Evolutionary conservation across 2,329 filamentous ascomycete genomes (phyloP), one percentile per base, ranked within the genome.

Genomic region (Colletotrichum sp.): DNA sequence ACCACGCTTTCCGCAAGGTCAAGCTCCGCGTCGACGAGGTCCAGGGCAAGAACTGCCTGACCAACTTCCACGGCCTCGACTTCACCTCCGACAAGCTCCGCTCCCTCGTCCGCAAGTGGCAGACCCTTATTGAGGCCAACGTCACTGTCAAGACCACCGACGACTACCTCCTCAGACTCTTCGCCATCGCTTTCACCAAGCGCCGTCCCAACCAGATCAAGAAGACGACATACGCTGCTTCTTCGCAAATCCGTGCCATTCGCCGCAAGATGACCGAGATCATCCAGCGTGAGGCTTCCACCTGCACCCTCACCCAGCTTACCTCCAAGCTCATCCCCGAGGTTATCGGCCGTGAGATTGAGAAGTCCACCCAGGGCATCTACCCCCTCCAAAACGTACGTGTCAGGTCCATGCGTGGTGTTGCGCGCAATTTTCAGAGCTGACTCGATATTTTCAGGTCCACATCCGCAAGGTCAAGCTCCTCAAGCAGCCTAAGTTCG

Each of bases 391-490:
- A 98, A 92, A 98, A 98, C 89, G 97, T 98, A 90, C 79, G 93
- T 90, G 75, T 22, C 13, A 15, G 6, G 13, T 32, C 30, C 18
- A 60, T n/a, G 4, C n/a, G 56, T 32, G 25, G 27, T 25, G 27
- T 30, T 28, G 16, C 27, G 55, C 32, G 18, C 12, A 27, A 18
- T 16, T n/a, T 8, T 8, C 30, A 25, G 10, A 10, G 8, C 27
- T 60, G 36, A 66, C 36, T 10, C 27, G 13, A 18, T 3, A 48
- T 5, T 1, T 6, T 12, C 82, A 98, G 96, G 96, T 98, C 85
- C 97, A 99, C 92, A 98, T 99, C 89, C 96, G 97, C 89, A 99
- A 99, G 93, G 96, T 99, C 85, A 99, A 99, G 94, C 95, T 99
- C 83, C 92, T 99, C 83, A 99, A 99, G 94, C 89, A 94, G 81